Percentiles rank a stretch among this genome's conserved stretches.
phyloP scores from a whole-genome alignment of 495 filamentous ascomycete genomes.

The Melanomma pulvis-pyrius region DNA sequence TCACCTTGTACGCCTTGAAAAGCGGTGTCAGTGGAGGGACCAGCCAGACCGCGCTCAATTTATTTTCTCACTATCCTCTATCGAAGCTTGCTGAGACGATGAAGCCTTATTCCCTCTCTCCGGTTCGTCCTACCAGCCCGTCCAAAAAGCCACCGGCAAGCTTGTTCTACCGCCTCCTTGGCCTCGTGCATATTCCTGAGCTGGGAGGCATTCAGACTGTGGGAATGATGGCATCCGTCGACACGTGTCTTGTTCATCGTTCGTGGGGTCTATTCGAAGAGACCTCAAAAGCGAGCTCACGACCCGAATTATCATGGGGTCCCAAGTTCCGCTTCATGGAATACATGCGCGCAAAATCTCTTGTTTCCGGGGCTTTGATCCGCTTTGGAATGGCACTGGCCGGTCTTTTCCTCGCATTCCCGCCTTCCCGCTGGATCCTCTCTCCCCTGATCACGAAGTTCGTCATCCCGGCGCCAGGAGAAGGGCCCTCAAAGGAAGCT shows the following conservation, averaged over 20 bases:
- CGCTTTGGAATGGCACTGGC: slow-evolving; percentile 58
- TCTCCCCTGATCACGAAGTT: slow-evolving; percentile 51
- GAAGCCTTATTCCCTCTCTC: slow-evolving; percentile 68
- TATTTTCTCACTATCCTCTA: slow-evolving; percentile 64
- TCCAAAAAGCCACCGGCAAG: slow-evolving; percentile 42
- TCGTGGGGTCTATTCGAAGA: slow-evolving; percentile 73
- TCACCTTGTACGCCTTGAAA: slow-evolving; percentile 64
- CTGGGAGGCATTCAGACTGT: slow-evolving; percentile 62
- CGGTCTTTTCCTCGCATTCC: slow-evolving; percentile 55
- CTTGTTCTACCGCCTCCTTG: slow-evolving; percentile 55
- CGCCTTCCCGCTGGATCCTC: slow-evolving; percentile 54
- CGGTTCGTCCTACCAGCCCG: slow-evolving; percentile 53
- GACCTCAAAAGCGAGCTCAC: slow-evolving; percentile 19
- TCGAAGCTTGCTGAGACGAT: slow-evolving; percentile 58
- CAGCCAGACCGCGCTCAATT: slow-evolving; percentile 61
- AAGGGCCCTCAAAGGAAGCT: slow-evolving; percentile 62
- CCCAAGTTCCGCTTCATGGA: slow-evolving; percentile 72
- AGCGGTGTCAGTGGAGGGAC: slow-evolving; percentile 73
- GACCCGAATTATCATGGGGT: slow-evolving; percentile 59
- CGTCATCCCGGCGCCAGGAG: slow-evolving; percentile 63
- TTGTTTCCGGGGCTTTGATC: slow-evolving; percentile 57
- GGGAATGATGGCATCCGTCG: slow-evolving; percentile 63
- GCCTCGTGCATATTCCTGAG: slow-evolving; percentile 62
- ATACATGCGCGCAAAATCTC: slow-evolving; percentile 65
- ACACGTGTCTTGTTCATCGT: slow-evolving; percentile 71